Evolutionary conservation across 345 rosid genomes (phyloP).

Genomic region (Streptanthus diversifolius): DNA sequence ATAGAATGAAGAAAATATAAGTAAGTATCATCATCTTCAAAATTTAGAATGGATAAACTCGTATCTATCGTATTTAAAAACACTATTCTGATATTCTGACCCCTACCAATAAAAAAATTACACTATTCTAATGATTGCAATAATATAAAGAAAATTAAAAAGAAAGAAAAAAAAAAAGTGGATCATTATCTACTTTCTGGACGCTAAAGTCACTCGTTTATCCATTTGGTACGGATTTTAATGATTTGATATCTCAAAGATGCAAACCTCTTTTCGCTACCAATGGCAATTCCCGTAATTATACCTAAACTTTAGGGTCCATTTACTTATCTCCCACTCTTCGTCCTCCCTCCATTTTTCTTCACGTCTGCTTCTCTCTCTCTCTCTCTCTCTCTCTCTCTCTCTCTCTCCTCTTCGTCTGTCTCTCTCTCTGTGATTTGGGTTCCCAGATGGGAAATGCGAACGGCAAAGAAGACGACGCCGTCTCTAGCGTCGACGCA

Average conservation of each 20-base stretch:
- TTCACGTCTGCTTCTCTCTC: constrained; percentile 23
- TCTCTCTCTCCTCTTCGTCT: neutral
- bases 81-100: no score
- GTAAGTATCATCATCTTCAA: neutral
- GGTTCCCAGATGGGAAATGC: constrained; percentile 69
- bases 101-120: no score
- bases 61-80: neutral
- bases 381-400: constrained; percentile 19
- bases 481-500: constrained; percentile 13
- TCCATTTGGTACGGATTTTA: constrained; percentile 35
- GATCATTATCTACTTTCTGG: constrained; percentile 26
- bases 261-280: neutral
- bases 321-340: constrained; percentile 32
- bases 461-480: constrained; percentile 55
- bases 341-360: constrained; percentile 60
- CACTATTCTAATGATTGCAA: neutral
- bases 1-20: no score
- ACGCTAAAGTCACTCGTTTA: constrained; percentile 31
- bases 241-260: neutral
- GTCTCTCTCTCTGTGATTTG: constrained; percentile 30
- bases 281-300: constrained; percentile 29
- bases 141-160: neutral
- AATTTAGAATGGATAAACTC: neutral
- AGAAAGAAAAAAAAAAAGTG: neutral
- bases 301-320: neutral